Conservation (phyloP, 2,329 filamentous ascomycete genomes). For the Fusarium verticillioides region DNA sequence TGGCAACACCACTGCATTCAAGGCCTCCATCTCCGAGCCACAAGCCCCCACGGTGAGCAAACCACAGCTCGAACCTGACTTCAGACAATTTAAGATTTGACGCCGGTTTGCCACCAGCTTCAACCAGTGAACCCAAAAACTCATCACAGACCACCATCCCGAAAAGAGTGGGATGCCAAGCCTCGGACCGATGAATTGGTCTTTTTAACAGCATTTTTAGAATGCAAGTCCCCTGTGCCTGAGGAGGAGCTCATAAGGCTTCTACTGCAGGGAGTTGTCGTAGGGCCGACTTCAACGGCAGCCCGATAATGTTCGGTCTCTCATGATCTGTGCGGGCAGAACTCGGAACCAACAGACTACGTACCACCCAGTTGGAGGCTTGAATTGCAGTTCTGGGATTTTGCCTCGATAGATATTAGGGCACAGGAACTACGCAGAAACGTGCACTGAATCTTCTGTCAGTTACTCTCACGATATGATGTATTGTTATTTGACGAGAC, state of each 20-base stretch:
- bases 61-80: conserved; percentile 18
- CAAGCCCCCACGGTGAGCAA: conserved; percentile 19
- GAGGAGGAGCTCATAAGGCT: not conserved
- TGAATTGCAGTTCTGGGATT: not conserved
- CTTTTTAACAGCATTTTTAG: conserved; percentile 5
- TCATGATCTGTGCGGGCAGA: conserved; percentile 20
- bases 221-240: conserved; percentile 12
- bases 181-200: conserved; percentile 35
- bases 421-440: not conserved
- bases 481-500: not conserved
- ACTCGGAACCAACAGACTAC: not conserved
- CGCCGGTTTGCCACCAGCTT: conserved; percentile 37
- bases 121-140: conserved; percentile 21
- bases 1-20: conserved; percentile 25
- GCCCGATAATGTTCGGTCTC: conserved; percentile 5
- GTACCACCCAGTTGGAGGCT: not conserved
- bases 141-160: conserved; percentile 9
- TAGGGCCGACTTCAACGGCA: conserved; percentile 8
- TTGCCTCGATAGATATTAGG: not conserved
- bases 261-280: not conserved
- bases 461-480: not conserved
- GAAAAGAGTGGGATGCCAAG: conserved; percentile 24
- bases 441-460: not conserved
- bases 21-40: conserved; percentile 18
- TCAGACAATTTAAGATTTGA: conserved; percentile 36